Percentiles rank a stretch among this genome's conserved stretches.
These are phyloP conservation scores for Flaveria bidentis DNA, from an alignment of 129 eudicot species.

Conservation along the genomic window DNA sequence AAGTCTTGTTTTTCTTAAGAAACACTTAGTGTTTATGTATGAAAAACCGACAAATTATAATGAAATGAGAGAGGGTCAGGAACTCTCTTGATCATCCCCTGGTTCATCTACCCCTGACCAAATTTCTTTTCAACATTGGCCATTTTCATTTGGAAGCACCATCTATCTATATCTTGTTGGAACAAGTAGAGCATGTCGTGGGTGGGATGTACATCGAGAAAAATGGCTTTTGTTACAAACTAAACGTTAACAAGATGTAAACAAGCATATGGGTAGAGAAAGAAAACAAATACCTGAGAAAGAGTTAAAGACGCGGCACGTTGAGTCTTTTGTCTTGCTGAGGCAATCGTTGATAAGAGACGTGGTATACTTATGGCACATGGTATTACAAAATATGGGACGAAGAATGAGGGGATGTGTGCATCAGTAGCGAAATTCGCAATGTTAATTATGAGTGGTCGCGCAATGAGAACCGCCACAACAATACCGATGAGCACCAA, in stretches of 20 bases:
- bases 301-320: conserved; percentile 53
- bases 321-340: conserved; percentile 44
- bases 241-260: background rate
- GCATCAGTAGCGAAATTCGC: conserved; percentile 38
- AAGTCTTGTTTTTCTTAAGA: too few species aligned
- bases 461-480: conserved; percentile 33
- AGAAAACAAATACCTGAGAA: conserved; percentile 39
- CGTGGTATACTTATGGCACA: conserved; percentile 38
- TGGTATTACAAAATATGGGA: conserved; percentile 56
- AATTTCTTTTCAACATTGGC: background rate
- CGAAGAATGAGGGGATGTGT: conserved; percentile 42
- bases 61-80: too few species aligned
- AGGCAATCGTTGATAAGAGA: conserved; percentile 35
- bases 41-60: too few species aligned
- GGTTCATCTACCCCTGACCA: background rate
- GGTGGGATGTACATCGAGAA: background rate
- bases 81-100: too few species aligned
- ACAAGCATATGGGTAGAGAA: background rate
- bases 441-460: conserved; percentile 44
- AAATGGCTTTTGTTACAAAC: background rate
- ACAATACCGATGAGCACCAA: conserved; percentile 34
- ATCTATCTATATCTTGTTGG: background rate
- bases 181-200: background rate
- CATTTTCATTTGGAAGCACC: background rate
- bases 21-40: too few species aligned